A percentile compares a stretch with the other conserved stretches of the same genome.
phyloP scores from a whole-genome alignment of 495 filamentous ascomycete genomes.

The Podospora sp. region DNA sequence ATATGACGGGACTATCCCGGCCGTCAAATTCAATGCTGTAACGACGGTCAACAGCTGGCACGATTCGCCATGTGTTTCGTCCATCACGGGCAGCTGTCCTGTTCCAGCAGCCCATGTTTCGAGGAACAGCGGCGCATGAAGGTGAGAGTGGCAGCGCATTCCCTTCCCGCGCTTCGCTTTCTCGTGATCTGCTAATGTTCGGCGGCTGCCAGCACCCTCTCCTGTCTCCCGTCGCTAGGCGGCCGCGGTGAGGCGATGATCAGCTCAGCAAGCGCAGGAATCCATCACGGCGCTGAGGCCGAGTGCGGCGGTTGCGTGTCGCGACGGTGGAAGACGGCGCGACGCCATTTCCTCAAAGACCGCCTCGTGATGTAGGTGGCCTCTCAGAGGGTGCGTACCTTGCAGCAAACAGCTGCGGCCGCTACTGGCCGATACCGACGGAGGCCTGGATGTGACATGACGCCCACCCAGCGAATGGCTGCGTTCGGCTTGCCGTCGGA shows the following conservation, averaged over 20 bases:
- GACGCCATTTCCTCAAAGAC: conserved; percentile 23
- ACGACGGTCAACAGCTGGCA: conserved; percentile 17
- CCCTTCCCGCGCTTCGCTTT: conserved; percentile 27
- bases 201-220: conserved; percentile 20
- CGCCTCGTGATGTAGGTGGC: conserved; percentile 32
- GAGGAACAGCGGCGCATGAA: conserved; percentile 21
- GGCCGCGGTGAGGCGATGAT: conserved; percentile 11
- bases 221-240: conserved; percentile 2
- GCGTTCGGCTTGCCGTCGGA: conserved; percentile 33
- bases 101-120: conserved; percentile 20
- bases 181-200: conserved; percentile 20
- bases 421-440: conserved; percentile 28
- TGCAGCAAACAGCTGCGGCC: conserved; percentile 30
- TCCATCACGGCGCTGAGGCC: neutral
- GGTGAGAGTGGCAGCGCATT: conserved; percentile 22
- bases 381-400: conserved; percentile 36
- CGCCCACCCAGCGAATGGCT: conserved; percentile 37
- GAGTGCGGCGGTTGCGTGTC: conserved; percentile 11
- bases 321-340: conserved; percentile 14
- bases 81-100: conserved; percentile 9
- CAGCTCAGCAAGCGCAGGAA: conserved; percentile 1
- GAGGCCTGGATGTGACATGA: conserved; percentile 31
- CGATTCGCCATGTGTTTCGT: conserved; percentile 31
- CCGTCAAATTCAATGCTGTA: conserved; percentile 32
- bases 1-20: conserved; percentile 25